Evolutionary conservation across 2,329 filamentous ascomycete genomes (phyloP).

Genomic region (Talaromyces sp.): DNA sequence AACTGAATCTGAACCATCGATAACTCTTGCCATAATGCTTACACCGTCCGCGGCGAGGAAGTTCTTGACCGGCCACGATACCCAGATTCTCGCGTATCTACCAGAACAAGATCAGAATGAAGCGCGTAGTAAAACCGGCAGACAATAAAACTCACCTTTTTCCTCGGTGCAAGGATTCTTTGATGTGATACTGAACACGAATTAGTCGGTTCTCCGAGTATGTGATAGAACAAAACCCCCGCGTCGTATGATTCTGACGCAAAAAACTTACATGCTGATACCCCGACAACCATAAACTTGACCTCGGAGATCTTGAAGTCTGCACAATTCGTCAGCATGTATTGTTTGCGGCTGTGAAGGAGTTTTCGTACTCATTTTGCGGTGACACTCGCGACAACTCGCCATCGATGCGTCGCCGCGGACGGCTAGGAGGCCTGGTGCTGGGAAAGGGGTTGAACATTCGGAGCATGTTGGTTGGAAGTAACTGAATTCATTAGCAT

Average conservation of each 20-base stretch:
- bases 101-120: neutral
- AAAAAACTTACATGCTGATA: slow-evolving; percentile 45
- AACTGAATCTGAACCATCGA: slow-evolving; percentile 58
- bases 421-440: slow-evolving; percentile 66
- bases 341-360: neutral
- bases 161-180: slow-evolving; percentile 12
- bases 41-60: slow-evolving; percentile 53
- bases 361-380: slow-evolving; percentile 60
- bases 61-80: slow-evolving; percentile 53
- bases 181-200: slow-evolving; percentile 14
- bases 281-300: slow-evolving; percentile 70
- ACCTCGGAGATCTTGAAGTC: slow-evolving; percentile 70
- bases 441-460: slow-evolving; percentile 66
- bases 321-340: slow-evolving; percentile 11
- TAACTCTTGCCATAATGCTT: slow-evolving; percentile 54
- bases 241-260: neutral
- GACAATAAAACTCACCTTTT: slow-evolving; percentile 13
- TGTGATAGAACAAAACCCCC: neutral
- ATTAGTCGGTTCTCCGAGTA: neutral
- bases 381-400: slow-evolving; percentile 75
- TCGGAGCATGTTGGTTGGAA: slow-evolving; percentile 74
- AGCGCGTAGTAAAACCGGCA: no score
- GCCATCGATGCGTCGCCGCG: slow-evolving; percentile 70
- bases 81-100: slow-evolving; percentile 48
- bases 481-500: slow-evolving; percentile 49